Evolutionary conservation across 495 filamentous ascomycete genomes (phyloP), one percentile per base, ranked within the genome.

Genomic region (Penicillium longicatenatum): DNA sequence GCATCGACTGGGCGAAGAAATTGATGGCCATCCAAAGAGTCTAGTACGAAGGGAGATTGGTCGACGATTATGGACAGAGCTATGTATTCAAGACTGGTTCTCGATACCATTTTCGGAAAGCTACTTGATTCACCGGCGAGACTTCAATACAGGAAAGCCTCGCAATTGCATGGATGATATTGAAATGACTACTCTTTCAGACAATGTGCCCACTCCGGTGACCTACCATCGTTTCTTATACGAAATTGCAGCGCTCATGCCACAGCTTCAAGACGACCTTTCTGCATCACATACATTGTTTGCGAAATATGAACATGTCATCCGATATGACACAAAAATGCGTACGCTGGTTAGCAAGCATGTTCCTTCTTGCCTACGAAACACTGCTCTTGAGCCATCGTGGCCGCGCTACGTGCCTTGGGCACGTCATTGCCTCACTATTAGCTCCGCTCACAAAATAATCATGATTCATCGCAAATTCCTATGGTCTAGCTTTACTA

Each of bases 21-120:
- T 14, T 10, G 31, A 35, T 35, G 31, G 12, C 3, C 10, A 0
- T 10, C 1, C 66, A 67, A 3, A 43, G 60, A 6, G 10, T n/a
- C 16, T 3, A 30, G 33, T 9, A 47, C 4, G 55, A 72, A 21
- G 60, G 67, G 74, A 78, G 44, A 64, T 72, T 9, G 71, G 74
- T 17, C 66, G 72, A 30, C 63, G 75, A 2, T 44, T 73, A 0
- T 79, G 75, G 76, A 66, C 56, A 33, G 67, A 75, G 46, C 61
- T 79, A 3, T 68, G 63, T 37, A 71, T 68, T 39, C 76, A 77
- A 37, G 76, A 79, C 52, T 79, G 72, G 75, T 75, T 79, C 41
- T 75, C 70, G 17, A 71, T 75, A 10, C 72, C 75, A 6, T 77
- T 73, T 31, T 66, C 68, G 2, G 73, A 77, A 51, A 70, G 67